These are phyloP conservation scores for Magnaporthiopsis poae DNA, from an alignment of 2,329 filamentous ascomycete species.

Conservation along the genomic window DNA sequence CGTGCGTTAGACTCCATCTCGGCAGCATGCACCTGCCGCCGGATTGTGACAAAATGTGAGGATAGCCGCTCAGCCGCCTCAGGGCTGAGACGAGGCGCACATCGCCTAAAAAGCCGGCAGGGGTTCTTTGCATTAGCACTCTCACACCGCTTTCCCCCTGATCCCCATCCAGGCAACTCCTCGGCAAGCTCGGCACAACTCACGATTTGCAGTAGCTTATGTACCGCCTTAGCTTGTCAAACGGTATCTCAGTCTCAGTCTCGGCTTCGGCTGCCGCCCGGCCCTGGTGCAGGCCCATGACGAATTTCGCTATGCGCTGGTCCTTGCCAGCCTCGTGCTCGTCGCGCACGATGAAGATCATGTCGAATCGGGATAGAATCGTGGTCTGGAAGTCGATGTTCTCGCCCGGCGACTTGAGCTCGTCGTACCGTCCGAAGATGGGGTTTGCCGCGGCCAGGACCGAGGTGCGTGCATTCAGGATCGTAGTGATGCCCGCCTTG, in stretches of 20 bases:
- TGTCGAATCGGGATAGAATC: slow-evolving; percentile 94
- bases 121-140: background rate
- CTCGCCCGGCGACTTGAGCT: slow-evolving; percentile 92
- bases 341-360: slow-evolving; percentile 98
- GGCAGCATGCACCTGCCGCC: slow-evolving; percentile 82
- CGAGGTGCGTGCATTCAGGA: slow-evolving; percentile 88
- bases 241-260: slow-evolving; percentile 75
- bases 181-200: slow-evolving; percentile 26
- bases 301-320: slow-evolving; percentile 88
- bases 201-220: slow-evolving; percentile 94
- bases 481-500: slow-evolving; percentile 96
- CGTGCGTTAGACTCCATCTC: slow-evolving; percentile 84
- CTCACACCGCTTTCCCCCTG: background rate
- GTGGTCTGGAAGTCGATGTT: slow-evolving; percentile 99
- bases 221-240: slow-evolving; percentile 96
- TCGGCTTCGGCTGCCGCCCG: slow-evolving; percentile 73
- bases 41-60: slow-evolving; percentile 92
- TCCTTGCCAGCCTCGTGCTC: slow-evolving; percentile 85
- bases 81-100: slow-evolving; percentile 78
- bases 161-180: too few relatives aligned
- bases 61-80: slow-evolving; percentile 93
- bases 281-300: slow-evolving; percentile 95
- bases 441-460: slow-evolving; percentile 94
- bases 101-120: slow-evolving; percentile 50
- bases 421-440: slow-evolving; percentile 94